These are phyloP conservation scores for Colletotrichum tamarilloi DNA, from an alignment of 2,329 filamentous ascomycete genomes.

Conservation along the genomic window DNA sequence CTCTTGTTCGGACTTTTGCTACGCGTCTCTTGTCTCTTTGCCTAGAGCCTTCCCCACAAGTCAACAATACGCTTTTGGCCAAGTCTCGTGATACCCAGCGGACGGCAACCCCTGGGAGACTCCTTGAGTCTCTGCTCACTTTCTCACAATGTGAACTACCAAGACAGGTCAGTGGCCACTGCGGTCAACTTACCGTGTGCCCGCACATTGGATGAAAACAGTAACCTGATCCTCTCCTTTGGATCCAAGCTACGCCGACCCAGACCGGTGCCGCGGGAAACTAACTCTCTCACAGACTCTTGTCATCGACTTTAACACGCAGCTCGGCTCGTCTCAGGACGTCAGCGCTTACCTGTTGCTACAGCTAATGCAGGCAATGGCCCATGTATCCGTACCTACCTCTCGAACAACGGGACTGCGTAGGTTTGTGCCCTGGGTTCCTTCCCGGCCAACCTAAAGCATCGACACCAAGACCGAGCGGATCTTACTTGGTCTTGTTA, in stretches of 20 bases:
- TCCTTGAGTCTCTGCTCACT: not conserved
- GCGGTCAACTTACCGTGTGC: not conserved
- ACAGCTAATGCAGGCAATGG: not conserved
- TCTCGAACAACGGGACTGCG: not conserved
- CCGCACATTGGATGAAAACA: not conserved
- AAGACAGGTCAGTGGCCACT: not conserved
- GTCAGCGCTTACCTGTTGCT: slow-evolving; percentile 18
- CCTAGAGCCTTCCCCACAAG: slow-evolving; percentile 3
- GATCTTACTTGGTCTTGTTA: slow-evolving; percentile 6
- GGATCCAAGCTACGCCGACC: slow-evolving; percentile 17
- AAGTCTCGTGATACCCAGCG: slow-evolving; percentile 5
- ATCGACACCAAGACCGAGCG: slow-evolving; percentile 13
- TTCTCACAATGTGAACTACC: not conserved
- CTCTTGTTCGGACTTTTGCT: slow-evolving; percentile 5
- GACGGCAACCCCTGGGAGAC: not conserved
- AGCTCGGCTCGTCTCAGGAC: slow-evolving; percentile 11
- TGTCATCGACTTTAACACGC: slow-evolving; percentile 14
- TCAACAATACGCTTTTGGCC: not conserved
- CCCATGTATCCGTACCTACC: not conserved
- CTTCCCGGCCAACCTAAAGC: slow-evolving; percentile 25
- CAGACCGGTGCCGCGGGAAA: slow-evolving; percentile 15
- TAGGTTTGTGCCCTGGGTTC: not conserved
- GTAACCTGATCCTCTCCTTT: not conserved
- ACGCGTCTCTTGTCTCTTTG: slow-evolving; percentile 1
- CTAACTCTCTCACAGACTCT: slow-evolving; percentile 12